A percentile compares a stretch with the other conserved stretches of the same genome.
Evolutionary conservation across 192 early-diverging fungal species (phyloP).

Genomic region (Gonapodya sp.): DNA sequence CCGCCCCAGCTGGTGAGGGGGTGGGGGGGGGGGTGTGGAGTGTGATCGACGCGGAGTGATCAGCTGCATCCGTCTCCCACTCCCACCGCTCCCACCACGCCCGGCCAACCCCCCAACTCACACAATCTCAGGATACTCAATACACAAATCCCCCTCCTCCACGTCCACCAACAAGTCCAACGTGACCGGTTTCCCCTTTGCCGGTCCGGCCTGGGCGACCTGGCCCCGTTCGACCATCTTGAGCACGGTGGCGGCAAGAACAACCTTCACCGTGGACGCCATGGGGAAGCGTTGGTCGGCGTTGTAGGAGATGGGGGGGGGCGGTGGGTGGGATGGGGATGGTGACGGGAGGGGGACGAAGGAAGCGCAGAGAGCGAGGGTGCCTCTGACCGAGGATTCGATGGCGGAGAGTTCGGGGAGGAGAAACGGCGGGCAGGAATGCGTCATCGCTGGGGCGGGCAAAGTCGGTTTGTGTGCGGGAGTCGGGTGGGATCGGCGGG

Average conservation of each 20-base stretch:
- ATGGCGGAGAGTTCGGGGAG: slow-evolving; percentile 1
- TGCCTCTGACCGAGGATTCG: background rate
- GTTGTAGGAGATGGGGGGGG: background rate
- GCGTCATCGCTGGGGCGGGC: too few relatives aligned
- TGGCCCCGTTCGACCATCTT: background rate
- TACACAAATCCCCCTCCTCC: background rate
- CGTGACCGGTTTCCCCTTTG: background rate
- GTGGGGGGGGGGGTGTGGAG: too few relatives aligned
- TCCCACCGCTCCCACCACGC: background rate
- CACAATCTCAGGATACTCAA: slow-evolving; percentile 8
- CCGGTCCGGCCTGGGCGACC: background rate
- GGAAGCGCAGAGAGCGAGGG: background rate
- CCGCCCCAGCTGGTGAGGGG: slow-evolving; percentile 6
- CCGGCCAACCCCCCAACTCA: background rate
- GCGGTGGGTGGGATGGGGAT: background rate
- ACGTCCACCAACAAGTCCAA: background rate
- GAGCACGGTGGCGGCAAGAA: background rate
- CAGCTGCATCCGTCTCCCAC: background rate
- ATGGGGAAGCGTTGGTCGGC: slow-evolving; percentile 3
- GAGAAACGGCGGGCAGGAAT: background rate
- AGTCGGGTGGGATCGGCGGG: too few relatives aligned
- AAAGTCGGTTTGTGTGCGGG: too few relatives aligned
- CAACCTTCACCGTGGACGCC: slow-evolving; percentile 5
- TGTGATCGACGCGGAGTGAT: too few relatives aligned
- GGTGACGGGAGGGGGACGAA: background rate